Percentiles rank a stretch among this genome's conserved stretches.
phyloP scores from a whole-genome alignment of 2,329 filamentous ascomycete genomes.

The Cylindrodendrum hubeiense region DNA sequence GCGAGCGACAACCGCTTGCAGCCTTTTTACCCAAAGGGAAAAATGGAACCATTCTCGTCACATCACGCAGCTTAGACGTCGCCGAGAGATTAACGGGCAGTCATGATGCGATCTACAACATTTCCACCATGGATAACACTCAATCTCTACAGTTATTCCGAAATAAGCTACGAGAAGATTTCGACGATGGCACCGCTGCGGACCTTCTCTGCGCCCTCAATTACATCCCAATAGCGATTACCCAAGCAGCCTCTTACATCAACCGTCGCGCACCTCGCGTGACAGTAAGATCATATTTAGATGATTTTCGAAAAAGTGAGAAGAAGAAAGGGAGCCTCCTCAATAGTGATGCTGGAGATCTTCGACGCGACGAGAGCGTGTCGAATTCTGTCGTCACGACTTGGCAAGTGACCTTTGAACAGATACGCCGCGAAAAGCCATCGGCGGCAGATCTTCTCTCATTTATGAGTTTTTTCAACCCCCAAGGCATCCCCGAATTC shows the following conservation, averaged over 20 bases:
- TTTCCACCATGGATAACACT: slow-evolving; percentile 27
- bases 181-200: neutral
- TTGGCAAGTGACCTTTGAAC: slow-evolving; percentile 29
- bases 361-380: slow-evolving; percentile 28
- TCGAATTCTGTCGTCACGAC: slow-evolving; percentile 25
- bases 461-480: slow-evolving; percentile 35
- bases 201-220: slow-evolving; percentile 40
- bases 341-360: slow-evolving; percentile 37
- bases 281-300: slow-evolving; percentile 47
- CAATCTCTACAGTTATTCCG: slow-evolving; percentile 28
- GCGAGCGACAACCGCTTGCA: slow-evolving; percentile 6
- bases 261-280: slow-evolving; percentile 31
- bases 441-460: slow-evolving; percentile 18
- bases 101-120: slow-evolving; percentile 11
- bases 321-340: slow-evolving; percentile 43
- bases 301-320: slow-evolving; percentile 45
- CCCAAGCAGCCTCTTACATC: slow-evolving; percentile 47
- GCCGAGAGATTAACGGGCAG: slow-evolving; percentile 28
- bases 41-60: slow-evolving; percentile 35
- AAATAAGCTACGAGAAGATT: slow-evolving; percentile 24
- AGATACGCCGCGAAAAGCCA: slow-evolving; percentile 9
- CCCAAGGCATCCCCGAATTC: slow-evolving; percentile 20
- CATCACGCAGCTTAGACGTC: slow-evolving; percentile 26
- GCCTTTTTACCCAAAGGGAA: slow-evolving; percentile 30
- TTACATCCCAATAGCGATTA: slow-evolving; percentile 47